phyloP scores from a whole-genome alignment of 768 basidiomycete species.

The Collybia mongolica region DNA sequence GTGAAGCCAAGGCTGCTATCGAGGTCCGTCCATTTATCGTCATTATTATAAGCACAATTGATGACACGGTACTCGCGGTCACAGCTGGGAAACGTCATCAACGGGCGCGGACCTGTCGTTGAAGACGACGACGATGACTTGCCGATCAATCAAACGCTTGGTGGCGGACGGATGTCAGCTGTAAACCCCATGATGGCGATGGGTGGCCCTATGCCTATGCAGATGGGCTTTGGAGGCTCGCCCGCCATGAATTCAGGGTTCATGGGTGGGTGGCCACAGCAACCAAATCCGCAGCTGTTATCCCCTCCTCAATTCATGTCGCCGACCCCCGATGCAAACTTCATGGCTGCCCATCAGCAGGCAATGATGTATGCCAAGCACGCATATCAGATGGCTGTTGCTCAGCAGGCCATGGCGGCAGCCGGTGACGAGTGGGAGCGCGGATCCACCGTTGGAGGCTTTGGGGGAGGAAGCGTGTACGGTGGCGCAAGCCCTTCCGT shows the following conservation, averaged over 20 bases:
- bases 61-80: slow-evolving; percentile 5
- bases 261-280: slow-evolving; percentile 19
- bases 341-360: slow-evolving; percentile 79
- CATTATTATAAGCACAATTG: not conserved
- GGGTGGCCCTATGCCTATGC: slow-evolving; percentile 33
- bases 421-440: slow-evolving; percentile 94
- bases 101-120: slow-evolving; percentile 67
- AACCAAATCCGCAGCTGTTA: slow-evolving; percentile 32
- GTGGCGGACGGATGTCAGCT: slow-evolving; percentile 36
- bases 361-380: slow-evolving; percentile 88
- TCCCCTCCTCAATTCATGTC: slow-evolving; percentile 45
- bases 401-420: slow-evolving; percentile 85
- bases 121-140: slow-evolving; percentile 53
- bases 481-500: slow-evolving; percentile 33
- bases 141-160: slow-evolving; percentile 42
- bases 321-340: slow-evolving; percentile 49
- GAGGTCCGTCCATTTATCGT: slow-evolving; percentile 55
- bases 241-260: slow-evolving; percentile 26
- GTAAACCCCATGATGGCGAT: slow-evolving; percentile 46
- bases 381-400: slow-evolving; percentile 86
- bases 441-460: slow-evolving; percentile 54
- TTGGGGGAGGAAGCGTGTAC: slow-evolving; percentile 44
- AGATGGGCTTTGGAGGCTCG: slow-evolving; percentile 21
- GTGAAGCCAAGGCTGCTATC: slow-evolving; percentile 84
- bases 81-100: slow-evolving; percentile 86